Evolutionary conservation across 1,284 basidiomycete species (phyloP), one percentile per base, ranked within the genome.

Genomic region (Meira miltonrushii): DNA sequence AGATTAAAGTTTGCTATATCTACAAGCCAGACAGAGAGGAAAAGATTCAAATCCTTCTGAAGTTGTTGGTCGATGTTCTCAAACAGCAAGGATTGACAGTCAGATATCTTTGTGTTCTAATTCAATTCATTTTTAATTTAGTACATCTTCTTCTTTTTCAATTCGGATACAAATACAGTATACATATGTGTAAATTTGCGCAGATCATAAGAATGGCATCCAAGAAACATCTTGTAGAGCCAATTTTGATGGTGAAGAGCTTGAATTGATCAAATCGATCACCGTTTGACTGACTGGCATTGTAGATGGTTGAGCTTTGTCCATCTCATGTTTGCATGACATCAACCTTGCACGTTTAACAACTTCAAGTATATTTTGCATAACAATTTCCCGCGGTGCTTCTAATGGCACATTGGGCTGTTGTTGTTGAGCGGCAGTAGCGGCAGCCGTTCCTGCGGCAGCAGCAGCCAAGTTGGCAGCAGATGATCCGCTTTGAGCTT

Each of bases 271-370:
- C 33, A 97, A 82, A 71, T 87, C 90, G 13, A 88, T 87, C 51
- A 93, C 86, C 1, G 89, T 88, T 74, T 92, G 88, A 60, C 19
- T 41, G 13, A 59, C 55, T 13, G 59, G 55, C 55, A 56, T 47
- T 7, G 54, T 56, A 41, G 54, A 15, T 37, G 33, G 58, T 21
- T 56, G 38, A 17, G 53, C 11, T 80, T 86, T 86, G 61, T 90
- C 88, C 54, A 88, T 83, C 72, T 92, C 90, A 40, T 85, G 78
- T 78, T 89, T 89, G 80, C 90, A 93, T 15, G 87, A 86, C 83
- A 95, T 84, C 0, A 86, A 82, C 78, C 92, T 89, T 8, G 91
- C 90, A 54, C 88, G 85, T 75, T 89, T 88, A 64, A 93, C 88
- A 53, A 97, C 84, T 21, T 84, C 84, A 5, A 92, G 87, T 38